These are phyloP conservation scores for Lactuca saligna DNA, from an alignment of 129 eudicot species.

Conservation along the genomic window DNA sequence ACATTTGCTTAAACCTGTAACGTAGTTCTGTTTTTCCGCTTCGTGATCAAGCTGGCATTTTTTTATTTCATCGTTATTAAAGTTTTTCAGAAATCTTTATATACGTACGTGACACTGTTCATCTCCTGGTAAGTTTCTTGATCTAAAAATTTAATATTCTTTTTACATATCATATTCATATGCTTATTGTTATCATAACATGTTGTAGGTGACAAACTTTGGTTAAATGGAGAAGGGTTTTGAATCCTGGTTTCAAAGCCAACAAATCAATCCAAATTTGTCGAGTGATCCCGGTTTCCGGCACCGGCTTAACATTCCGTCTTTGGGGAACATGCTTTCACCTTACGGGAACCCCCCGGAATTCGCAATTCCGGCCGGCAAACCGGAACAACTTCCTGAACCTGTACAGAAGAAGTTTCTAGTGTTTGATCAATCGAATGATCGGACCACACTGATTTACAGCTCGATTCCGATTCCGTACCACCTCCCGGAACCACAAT, in stretches of 20 bases:
- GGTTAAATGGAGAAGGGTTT: constrained; percentile 66
- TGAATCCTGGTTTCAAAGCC: constrained; percentile 53
- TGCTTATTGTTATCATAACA: constrained; percentile 13
- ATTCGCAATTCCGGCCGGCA: constrained; percentile 40
- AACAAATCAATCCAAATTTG: constrained; percentile 35
- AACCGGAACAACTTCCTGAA: constrained; percentile 28
- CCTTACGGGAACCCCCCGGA: constrained; percentile 26
- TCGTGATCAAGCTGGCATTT: constrained; percentile 61
- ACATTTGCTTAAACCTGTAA: constrained; percentile 84
- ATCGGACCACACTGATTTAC: constrained; percentile 64
- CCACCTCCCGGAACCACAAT: constrained; percentile 40
- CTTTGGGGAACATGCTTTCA: constrained; percentile 38
- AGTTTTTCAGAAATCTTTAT: constrained; percentile 42
- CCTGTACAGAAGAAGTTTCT: constrained; percentile 59
- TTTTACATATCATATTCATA: neutral
- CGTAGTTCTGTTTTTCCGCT: constrained; percentile 55
- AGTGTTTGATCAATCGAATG: constrained; percentile 82
- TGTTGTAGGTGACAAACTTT: constrained; percentile 47
- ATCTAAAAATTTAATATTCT: neutral
- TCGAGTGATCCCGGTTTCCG: constrained; percentile 35
- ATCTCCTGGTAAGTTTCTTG: constrained; percentile 38
- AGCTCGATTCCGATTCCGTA: constrained; percentile 47
- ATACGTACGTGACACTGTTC: constrained; percentile 12
- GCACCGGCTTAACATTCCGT: constrained; percentile 35
- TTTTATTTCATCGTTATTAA: constrained; percentile 41